These are phyloP conservation scores for Candida khao-thaluensis DNA, from an alignment of 805 yeast species.

Conservation along the genomic window DNA sequence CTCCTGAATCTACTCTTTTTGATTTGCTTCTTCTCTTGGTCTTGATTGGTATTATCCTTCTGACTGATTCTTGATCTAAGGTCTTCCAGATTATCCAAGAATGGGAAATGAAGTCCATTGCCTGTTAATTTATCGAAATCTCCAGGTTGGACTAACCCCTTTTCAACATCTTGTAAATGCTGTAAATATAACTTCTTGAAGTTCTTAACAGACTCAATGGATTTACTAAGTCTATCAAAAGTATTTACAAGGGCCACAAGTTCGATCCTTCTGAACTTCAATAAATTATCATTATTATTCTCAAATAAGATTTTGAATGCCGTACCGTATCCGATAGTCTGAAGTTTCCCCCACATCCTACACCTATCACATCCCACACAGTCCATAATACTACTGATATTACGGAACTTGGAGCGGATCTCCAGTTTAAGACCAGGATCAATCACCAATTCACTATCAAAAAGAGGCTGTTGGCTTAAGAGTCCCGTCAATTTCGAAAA, in stretches of 20 bases:
- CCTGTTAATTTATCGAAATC: slow-evolving; percentile 34
- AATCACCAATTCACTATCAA: slow-evolving; percentile 45
- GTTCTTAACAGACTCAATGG: slow-evolving; percentile 68
- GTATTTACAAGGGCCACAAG: slow-evolving; percentile 89
- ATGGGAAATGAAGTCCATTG: slow-evolving; percentile 41
- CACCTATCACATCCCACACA: slow-evolving; percentile 99
- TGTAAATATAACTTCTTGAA: slow-evolving; percentile 58
- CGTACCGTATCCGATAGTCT: slow-evolving; percentile 96
- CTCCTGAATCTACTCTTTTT: slow-evolving; percentile 19
- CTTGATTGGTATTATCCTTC: background rate
- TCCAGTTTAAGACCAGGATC: slow-evolving; percentile 71
- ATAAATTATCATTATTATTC: slow-evolving; percentile 51
- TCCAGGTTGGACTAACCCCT: slow-evolving; percentile 40
- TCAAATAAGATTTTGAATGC: slow-evolving; percentile 90
- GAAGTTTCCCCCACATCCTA: slow-evolving; percentile 96
- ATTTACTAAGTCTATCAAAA: slow-evolving; percentile 86
- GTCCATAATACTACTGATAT: slow-evolving; percentile 92
- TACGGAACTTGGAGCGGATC: slow-evolving; percentile 79
- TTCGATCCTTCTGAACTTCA: slow-evolving; percentile 72
- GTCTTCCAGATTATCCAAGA: slow-evolving; percentile 15
- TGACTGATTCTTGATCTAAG: slow-evolving; percentile 13
- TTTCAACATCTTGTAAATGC: slow-evolving; percentile 40
- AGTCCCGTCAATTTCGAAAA: slow-evolving; percentile 19
- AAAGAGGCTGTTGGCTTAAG: slow-evolving; percentile 39
- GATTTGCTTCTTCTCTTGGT: background rate